Base-by-base conservation (phyloP, 164 flowering plant species). In the Umbilicus rupestris region DNA sequence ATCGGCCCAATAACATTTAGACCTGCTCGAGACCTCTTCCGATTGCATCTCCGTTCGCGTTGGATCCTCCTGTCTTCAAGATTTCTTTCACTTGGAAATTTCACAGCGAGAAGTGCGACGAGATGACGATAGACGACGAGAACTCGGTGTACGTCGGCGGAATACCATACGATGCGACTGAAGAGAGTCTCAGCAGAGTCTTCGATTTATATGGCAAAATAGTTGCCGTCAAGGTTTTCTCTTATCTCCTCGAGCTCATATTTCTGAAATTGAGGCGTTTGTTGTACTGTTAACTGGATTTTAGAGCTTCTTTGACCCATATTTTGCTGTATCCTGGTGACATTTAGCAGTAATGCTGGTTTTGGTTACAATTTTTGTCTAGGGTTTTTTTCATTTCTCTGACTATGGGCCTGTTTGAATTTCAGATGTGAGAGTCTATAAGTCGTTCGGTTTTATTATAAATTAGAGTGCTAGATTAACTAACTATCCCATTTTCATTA, bases 121-220 rank as follows among this genome's bases (percentile, higher is more conserved):
- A 35, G 37, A 93, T 94, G 98, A 94, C 96, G 68, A 68, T 89
- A 3, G 96, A 89, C 84, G 97, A 91, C 75, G 88, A 87, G 2
- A 91, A 79, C 67, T 89, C 94, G 4, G 80, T 94, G 29, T 94
- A 94, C 85, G 96, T 94, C 6, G 99, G 97, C 2, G 93, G 95
- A 0, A 77, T 94, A 0, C 88, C 97, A 4, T 87, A 86, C 77
- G 84, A 80, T 65, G 79, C 84, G 52, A 80, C 81, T 52, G 96
- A 91, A 66, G 89, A 85, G 1, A 70, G 52, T 69, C 46, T 94
- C 70, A 91, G 93, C 71, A 71, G 74, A 26, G 77, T 67, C 70
- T 94, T 94, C 80, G 80, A 79, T 60, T 41, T 79, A 20, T 94
- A 89, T 69, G 97, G 97, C 6, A 63, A 79, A 68, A 73, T 94